Evolutionary conservation across 2,329 filamentous ascomycete genomes (phyloP).

Genomic region (Xylariomycetidae sp.): DNA sequence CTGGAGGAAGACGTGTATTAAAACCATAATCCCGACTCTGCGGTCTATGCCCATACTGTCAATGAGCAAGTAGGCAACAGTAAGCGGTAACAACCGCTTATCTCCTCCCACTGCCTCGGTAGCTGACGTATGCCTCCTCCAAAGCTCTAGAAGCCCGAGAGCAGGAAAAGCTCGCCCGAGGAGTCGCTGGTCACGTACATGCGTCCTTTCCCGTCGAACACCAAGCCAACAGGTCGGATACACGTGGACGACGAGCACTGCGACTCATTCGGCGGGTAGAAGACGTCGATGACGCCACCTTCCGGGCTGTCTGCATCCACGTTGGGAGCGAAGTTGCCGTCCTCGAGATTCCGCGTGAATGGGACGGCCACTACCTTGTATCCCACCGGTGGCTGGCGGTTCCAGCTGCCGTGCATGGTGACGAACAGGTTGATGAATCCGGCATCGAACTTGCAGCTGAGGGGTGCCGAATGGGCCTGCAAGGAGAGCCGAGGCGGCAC

Average conservation of each 20-base stretch:
- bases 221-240: slow-evolving; percentile 45
- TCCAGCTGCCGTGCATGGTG: slow-evolving; percentile 56
- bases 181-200: slow-evolving; percentile 49
- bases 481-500: slow-evolving; percentile 39
- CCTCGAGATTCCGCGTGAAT: slow-evolving; percentile 25
- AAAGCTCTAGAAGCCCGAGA: too few relatives aligned
- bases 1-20: too few relatives aligned
- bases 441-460: slow-evolving; percentile 58
- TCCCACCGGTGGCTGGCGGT: slow-evolving; percentile 27
- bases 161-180: slow-evolving; percentile 40
- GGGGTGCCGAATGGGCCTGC: slow-evolving; percentile 55
- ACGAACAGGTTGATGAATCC: slow-evolving; percentile 51
- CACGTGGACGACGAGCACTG: slow-evolving; percentile 39
- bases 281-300: slow-evolving; percentile 39
- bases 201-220: slow-evolving; percentile 34
- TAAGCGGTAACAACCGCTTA: too few relatives aligned
- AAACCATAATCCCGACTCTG: too few relatives aligned
- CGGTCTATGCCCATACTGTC: too few relatives aligned
- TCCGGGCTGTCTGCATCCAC: slow-evolving; percentile 28
- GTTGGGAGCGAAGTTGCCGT: slow-evolving; percentile 22
- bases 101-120: too few relatives aligned
- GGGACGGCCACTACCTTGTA: slow-evolving; percentile 31
- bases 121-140: too few relatives aligned
- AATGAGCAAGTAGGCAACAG: too few relatives aligned
- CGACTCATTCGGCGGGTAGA: slow-evolving; percentile 40